Evolutionary conservation across 2,329 filamentous ascomycete species (phyloP), one percentile per base, ranked within the genome.

Genomic region (Nigrograna mackinnonii): DNA sequence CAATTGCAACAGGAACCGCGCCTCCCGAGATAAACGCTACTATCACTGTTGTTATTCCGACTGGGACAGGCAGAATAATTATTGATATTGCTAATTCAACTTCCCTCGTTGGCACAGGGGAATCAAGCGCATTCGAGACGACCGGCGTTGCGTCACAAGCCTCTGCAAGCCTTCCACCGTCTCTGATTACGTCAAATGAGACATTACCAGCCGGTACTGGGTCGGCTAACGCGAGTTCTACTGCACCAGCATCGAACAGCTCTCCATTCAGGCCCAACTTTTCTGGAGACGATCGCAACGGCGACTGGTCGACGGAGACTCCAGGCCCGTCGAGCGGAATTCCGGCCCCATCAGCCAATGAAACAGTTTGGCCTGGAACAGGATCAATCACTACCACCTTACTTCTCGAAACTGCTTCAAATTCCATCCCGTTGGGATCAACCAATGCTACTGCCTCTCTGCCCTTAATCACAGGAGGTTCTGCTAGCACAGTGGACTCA

Each of bases 81-180:
- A 14, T 32, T 16, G 24, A 33, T 13, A 47, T 37, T 32, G 36
- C 31, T 13, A 40, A 22, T n/a, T 41, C 43, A 11, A 35, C 39
- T 11, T 31, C 28, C n/a, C 7, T 42, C 9, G 21, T 32, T 34
- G 26, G 19, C 3, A 43, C 39, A 12, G 28, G 18, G 6, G 22
- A 13, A n/a, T 30, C 20, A 16, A 28, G 17, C 22, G 38, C 37
- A 13, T 35, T 24, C 12, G n/a, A n/a, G 18, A 18, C 14, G 17
- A 13, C 34, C n/a, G 24, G 24, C 24, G 31, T 17, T 33, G 11
- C 31, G 16, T 33, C 31, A 11, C n/a, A n/a, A n/a, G n/a, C n/a
- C n/a, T n/a, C n/a, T n/a, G n/a, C n/a, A n/a, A n/a, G n/a, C n/a
- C n/a, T n/a, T n/a, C n/a, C n/a, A n/a, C n/a, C n/a, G n/a, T n/a